phyloP scores from a whole-genome alignment of 1,284 basidiomycete genomes.

The Cutaneotrichosporon daszewskae region DNA sequence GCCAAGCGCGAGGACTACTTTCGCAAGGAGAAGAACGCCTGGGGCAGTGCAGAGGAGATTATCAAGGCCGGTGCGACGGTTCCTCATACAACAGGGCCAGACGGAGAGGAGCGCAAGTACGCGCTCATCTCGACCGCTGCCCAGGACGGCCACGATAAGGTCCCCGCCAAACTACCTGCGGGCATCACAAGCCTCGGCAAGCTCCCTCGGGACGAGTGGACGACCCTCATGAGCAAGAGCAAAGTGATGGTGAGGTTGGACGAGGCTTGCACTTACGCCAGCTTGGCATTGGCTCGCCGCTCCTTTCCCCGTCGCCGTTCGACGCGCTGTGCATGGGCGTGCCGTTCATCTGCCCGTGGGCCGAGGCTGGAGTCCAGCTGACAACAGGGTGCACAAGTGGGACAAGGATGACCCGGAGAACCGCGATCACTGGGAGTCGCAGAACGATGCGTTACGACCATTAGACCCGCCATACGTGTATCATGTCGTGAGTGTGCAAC shows the following conservation, averaged over 20 bases:
- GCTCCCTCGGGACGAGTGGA: slow-evolving; percentile 6
- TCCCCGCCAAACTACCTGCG: too few relatives aligned
- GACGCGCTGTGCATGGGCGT: slow-evolving; percentile 49
- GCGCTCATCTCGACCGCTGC: slow-evolving; percentile 28
- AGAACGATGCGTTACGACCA: slow-evolving; percentile 40
- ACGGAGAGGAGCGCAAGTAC: slow-evolving; percentile 15
- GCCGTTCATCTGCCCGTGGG: slow-evolving; percentile 50
- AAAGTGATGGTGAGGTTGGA: too few relatives aligned
- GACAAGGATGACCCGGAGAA: slow-evolving; percentile 37
- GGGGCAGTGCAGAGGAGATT: too few relatives aligned
- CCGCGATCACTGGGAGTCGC: slow-evolving; percentile 38
- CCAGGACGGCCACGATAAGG: slow-evolving; percentile 5
- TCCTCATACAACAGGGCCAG: too few relatives aligned
- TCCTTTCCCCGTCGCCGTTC: slow-evolving; percentile 29
- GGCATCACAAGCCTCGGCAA: slow-evolving; percentile 11
- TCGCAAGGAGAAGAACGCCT: slow-evolving; percentile 8
- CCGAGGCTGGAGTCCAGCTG: too few relatives aligned
- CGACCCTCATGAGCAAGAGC: slow-evolving; percentile 5
- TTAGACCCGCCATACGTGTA: slow-evolving; percentile 47
- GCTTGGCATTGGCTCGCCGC: slow-evolving; percentile 11
- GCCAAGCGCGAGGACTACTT: slow-evolving; percentile 43
- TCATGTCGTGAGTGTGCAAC: too few relatives aligned
- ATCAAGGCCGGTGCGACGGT: too few relatives aligned
- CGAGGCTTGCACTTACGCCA: too few relatives aligned
- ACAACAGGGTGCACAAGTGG: slow-evolving; percentile 42